phyloP scores from a whole-genome alignment of 192 early-diverging fungal species.

The Thamnidium elegans region DNA sequence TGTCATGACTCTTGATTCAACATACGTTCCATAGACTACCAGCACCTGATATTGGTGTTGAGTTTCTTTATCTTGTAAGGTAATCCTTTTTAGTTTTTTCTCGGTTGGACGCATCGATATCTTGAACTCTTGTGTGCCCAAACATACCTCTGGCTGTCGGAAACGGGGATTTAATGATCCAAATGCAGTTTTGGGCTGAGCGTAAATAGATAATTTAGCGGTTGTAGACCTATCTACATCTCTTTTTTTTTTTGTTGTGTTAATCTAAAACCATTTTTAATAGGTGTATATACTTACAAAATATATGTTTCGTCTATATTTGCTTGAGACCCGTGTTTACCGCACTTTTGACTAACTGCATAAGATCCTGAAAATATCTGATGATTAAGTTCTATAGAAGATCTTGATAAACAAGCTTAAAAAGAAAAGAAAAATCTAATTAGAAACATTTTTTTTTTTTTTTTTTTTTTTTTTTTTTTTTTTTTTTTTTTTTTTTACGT shows the following conservation, averaged over 20 bases:
- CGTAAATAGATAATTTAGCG: constrained; percentile 15
- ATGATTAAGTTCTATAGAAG: constrained; percentile 5
- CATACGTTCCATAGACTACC: constrained; percentile 24
- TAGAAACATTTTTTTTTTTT: background rate
- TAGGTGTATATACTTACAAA: constrained; percentile 12
- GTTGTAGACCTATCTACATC: constrained; percentile 22
- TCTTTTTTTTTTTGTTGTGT: constrained; percentile 10
- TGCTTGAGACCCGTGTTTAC: constrained; percentile 23
- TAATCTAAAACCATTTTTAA: background rate
- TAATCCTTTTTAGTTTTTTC: constrained; percentile 17
- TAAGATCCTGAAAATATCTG: constrained; percentile 6
- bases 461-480: background rate
- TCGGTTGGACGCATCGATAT: constrained; percentile 9
- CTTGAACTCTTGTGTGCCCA: constrained; percentile 21
- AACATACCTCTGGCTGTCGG: constrained; percentile 16
- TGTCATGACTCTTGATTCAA: constrained; percentile 12
- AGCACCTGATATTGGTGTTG: constrained; percentile 21
- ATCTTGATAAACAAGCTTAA: constrained; percentile 4
- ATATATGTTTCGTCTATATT: constrained; percentile 29
- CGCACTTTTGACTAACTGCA: constrained; percentile 20
- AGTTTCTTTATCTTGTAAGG: constrained; percentile 3
- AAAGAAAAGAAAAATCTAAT: background rate
- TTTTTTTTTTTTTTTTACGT: too few relatives aligned
- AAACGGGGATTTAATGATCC: constrained; percentile 3
- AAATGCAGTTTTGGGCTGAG: constrained; percentile 17